These are phyloP conservation scores for Yamadazyma sp. DNA, from an alignment of 1,139 yeast genomes.

Conservation along the genomic window DNA sequence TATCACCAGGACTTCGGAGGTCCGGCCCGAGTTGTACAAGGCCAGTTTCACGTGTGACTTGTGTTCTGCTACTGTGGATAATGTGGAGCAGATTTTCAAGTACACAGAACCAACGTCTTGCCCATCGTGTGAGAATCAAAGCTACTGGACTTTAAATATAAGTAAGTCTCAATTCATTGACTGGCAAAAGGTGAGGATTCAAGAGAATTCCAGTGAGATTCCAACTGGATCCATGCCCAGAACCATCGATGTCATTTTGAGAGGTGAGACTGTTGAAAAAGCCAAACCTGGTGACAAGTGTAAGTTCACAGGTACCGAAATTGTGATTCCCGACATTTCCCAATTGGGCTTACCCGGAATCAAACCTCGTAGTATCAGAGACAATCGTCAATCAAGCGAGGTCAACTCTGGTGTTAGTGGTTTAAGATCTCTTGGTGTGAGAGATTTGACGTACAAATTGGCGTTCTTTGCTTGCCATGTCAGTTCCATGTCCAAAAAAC, in stretches of 20 bases:
- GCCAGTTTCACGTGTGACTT: conserved; percentile 90
- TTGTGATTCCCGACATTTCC: conserved; percentile 92
- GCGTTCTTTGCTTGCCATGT: conserved; percentile 94
- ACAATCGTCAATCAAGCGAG: conserved; percentile 68
- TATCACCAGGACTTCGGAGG: conserved; percentile 95
- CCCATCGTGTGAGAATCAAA: conserved; percentile 85
- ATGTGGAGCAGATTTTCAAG: conserved; percentile 89
- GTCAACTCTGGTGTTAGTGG: conserved; percentile 85
- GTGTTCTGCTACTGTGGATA: conserved; percentile 83
- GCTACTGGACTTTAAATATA: conserved; percentile 81
- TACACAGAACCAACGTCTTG: conserved; percentile 96
- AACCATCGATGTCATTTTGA: conserved; percentile 84
- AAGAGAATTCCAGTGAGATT: conserved; percentile 91
- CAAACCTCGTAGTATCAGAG: conserved; percentile 80
- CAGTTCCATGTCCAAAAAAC: conserved; percentile 51
- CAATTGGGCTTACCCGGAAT: conserved; percentile 97
- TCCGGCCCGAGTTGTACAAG: conserved; percentile 87
- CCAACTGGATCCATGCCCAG: conserved; percentile 99
- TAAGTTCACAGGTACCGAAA: conserved; percentile 91
- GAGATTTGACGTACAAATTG: conserved; percentile 88
- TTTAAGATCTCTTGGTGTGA: conserved; percentile 81
- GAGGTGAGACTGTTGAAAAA: conserved; percentile 94
- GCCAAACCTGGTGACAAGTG: conserved; percentile 99
- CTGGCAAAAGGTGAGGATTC: conserved; percentile 97
- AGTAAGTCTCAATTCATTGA: conserved; percentile 86